Evolutionary conservation across 495 filamentous ascomycete genomes (phyloP).

Genomic region (Tuber brumale): DNA sequence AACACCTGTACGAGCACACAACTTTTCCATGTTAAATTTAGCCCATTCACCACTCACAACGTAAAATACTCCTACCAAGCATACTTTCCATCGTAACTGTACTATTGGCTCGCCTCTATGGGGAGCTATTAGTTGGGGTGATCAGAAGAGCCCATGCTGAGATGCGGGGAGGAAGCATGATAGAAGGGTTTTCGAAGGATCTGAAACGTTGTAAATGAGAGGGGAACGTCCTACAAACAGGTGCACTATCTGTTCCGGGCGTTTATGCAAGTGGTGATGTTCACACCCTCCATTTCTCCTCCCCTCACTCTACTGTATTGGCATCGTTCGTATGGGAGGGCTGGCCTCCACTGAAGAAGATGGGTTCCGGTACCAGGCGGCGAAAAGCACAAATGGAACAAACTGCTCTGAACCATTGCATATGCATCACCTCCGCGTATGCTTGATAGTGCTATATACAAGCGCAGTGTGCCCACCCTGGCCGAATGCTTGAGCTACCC

Average conservation of each 20-base stretch:
- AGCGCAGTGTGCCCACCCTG: background rate
- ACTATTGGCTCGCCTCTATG: background rate
- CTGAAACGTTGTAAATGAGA: slow-evolving; percentile 14
- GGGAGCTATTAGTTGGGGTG: background rate
- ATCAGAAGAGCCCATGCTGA: slow-evolving; percentile 4
- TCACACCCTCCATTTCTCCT: background rate
- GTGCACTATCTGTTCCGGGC: slow-evolving; percentile 2
- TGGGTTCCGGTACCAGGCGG: background rate
- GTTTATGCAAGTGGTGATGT: background rate
- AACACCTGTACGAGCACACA: background rate
- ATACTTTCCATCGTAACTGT: background rate
- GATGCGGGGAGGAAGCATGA: slow-evolving; percentile 17
- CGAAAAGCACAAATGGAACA: background rate
- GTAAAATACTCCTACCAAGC: background rate
- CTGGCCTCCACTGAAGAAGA: background rate
- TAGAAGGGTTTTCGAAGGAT: slow-evolving; percentile 27
- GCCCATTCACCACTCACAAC: background rate
- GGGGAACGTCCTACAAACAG: background rate
- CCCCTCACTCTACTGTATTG: background rate
- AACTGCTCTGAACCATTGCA: background rate
- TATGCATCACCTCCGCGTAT: background rate
- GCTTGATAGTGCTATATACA: background rate
- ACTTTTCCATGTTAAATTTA: background rate
- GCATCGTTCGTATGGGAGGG: background rate
- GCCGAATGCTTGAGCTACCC: background rate